These are phyloP conservation scores for Geotrichum cucujoidarum DNA, from an alignment of 1,139 yeast species.

Conservation along the genomic window DNA sequence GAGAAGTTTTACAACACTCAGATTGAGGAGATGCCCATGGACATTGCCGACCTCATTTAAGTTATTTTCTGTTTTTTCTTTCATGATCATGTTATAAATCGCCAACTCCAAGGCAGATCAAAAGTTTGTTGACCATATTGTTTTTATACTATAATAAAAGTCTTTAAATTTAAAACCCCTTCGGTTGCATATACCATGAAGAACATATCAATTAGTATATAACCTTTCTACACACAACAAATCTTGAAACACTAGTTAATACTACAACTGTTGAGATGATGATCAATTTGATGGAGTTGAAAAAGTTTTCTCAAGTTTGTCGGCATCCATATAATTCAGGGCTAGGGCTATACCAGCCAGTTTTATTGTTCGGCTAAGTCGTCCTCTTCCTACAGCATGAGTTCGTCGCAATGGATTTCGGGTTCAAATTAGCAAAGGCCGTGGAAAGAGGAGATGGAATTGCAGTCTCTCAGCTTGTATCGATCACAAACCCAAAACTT, in stretches of 20 bases:
- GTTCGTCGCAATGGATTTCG: constrained; percentile 18
- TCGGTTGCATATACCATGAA: no score
- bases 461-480: constrained; percentile 26
- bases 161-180: no score
- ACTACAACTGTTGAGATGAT: no score
- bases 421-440: constrained; percentile 22
- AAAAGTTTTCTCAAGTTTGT: no score
- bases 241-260: no score
- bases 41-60: constrained; percentile 48
- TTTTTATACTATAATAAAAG: no score
- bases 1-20: constrained; percentile 73
- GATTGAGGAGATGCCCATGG: constrained; percentile 84
- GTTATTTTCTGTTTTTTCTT: constrained; percentile 10
- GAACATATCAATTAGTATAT: no score
- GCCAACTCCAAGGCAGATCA: constrained; percentile 5
- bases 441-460: constrained; percentile 26
- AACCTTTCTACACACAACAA: no score
- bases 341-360: no score
- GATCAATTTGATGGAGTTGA: no score
- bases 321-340: no score
- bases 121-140: constrained; percentile 7
- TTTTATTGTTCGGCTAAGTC: no score
- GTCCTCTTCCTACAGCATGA: neutral
- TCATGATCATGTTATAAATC: constrained; percentile 6
- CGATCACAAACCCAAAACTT: constrained; percentile 26